These are phyloP conservation scores for Ophiostoma ulmi DNA, from an alignment of 2,329 filamentous ascomycete species.

Conservation along the genomic window DNA sequence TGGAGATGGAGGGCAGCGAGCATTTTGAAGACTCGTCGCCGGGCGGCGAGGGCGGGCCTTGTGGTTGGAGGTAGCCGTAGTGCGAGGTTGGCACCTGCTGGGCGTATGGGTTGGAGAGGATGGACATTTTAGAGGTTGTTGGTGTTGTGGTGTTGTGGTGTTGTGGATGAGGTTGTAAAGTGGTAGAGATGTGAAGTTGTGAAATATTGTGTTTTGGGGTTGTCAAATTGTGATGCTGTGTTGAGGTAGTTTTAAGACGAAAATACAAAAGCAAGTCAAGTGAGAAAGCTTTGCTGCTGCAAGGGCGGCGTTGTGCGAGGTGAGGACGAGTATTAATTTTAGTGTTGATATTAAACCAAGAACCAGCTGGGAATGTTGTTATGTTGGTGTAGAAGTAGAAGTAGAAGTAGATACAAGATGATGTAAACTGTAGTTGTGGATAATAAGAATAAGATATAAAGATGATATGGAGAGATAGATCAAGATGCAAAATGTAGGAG, in stretches of 20 bases:
- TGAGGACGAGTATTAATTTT: constrained; percentile 4
- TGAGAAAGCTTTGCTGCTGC: too few species aligned
- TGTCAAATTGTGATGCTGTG: not conserved
- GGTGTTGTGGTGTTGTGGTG: not conserved
- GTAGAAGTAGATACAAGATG: constrained; percentile 29
- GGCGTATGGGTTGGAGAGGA: constrained; percentile 3
- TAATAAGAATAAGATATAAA: constrained; percentile 19
- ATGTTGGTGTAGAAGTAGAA: constrained; percentile 23
- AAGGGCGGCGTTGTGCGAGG: not conserved
- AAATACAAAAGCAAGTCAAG: not conserved
- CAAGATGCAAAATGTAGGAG: not conserved
- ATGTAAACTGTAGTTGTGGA: not conserved
- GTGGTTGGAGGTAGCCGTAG: constrained; percentile 24
- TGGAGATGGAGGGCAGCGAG: constrained; percentile 89
- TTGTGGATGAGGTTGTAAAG: not conserved
- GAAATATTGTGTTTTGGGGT: too few species aligned
- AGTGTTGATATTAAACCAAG: constrained; percentile 32
- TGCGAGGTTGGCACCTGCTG: constrained; percentile 27
- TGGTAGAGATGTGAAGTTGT: not conserved
- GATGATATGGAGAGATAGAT: constrained; percentile 14
- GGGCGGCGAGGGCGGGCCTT: constrained; percentile 62
- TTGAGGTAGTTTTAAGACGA: too few species aligned
- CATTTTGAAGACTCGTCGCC: constrained; percentile 71
- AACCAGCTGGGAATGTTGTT: constrained; percentile 33
- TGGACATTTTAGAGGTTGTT: not conserved